These are phyloP conservation scores for Eleusine coracana DNA, from an alignment of 176 grass and related monocot genomes.

Conservation along the genomic window DNA sequence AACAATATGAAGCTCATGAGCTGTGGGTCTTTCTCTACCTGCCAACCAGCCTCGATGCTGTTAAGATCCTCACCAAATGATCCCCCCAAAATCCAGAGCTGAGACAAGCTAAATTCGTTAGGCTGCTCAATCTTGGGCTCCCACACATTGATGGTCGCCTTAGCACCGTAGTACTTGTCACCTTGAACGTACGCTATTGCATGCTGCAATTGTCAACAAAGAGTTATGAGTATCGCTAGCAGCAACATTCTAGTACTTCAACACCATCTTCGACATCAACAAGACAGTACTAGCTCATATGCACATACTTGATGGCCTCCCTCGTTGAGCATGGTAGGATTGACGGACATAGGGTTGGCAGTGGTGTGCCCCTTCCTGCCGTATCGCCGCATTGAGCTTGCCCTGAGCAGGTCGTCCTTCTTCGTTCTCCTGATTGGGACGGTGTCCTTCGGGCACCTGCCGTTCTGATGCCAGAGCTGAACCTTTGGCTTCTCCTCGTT, in stretches of 20 bases:
- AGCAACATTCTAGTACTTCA: background rate
- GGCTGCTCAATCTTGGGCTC: conserved; percentile 77
- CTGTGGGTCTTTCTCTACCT: conserved; percentile 53
- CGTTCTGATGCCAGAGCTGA: conserved; percentile 78
- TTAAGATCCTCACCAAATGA: conserved; percentile 86
- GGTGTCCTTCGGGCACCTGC: conserved; percentile 58
- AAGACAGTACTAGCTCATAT: background rate
- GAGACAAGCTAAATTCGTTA: conserved; percentile 88
- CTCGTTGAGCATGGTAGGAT: conserved; percentile 63
- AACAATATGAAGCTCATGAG: conserved; percentile 33
- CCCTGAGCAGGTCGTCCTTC: conserved; percentile 62
- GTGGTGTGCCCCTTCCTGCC: conserved; percentile 61
- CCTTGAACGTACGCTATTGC: conserved; percentile 78
- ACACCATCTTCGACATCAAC: conserved; percentile 1
- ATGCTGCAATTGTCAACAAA: conserved; percentile 59
- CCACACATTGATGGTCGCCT: conserved; percentile 97
- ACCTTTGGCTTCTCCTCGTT: conserved; percentile 43
- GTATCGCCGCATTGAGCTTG: conserved; percentile 65
- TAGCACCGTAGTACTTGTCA: conserved; percentile 88
- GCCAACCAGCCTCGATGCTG: conserved; percentile 96
- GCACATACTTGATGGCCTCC: conserved; percentile 68
- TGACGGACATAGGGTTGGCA: conserved; percentile 56
- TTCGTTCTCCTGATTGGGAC: conserved; percentile 75
- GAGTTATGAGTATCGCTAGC: conserved; percentile 1
- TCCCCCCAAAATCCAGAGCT: conserved; percentile 88